Evolutionary conservation across 768 basidiomycete genomes (phyloP).

Genomic region (Cyclocybe cylindracea): DNA sequence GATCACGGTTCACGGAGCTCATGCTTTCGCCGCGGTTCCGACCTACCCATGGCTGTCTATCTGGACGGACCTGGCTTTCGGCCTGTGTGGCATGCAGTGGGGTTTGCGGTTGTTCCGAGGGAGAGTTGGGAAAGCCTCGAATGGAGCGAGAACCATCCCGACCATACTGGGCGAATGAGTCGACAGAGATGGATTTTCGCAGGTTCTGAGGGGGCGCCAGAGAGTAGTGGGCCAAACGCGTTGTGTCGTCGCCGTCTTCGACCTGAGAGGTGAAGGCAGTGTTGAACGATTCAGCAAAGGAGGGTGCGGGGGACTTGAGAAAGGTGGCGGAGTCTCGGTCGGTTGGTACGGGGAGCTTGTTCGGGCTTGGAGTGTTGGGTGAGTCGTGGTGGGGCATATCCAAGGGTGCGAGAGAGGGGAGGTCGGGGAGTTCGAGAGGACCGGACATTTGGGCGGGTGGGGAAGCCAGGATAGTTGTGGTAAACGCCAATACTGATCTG

Average conservation of each 20-base stretch:
- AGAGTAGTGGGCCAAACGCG: slow-evolving; percentile 25
- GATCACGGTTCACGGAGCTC: slow-evolving; percentile 45
- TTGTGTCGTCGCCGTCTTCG: slow-evolving; percentile 21
- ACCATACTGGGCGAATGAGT: slow-evolving; percentile 62
- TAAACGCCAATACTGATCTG: background rate
- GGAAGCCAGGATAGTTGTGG: background rate
- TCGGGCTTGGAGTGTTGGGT: slow-evolving; percentile 4
- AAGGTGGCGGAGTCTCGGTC: slow-evolving; percentile 12
- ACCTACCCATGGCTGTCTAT: slow-evolving; percentile 33
- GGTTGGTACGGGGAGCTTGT: slow-evolving; percentile 10
- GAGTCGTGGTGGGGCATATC: slow-evolving; percentile 16
- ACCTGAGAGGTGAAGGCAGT: slow-evolving; percentile 42
- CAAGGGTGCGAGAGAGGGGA: slow-evolving; percentile 25
- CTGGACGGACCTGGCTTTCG: slow-evolving; percentile 5
- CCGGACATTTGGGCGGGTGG: slow-evolving; percentile 14
- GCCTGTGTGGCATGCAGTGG: slow-evolving; percentile 10
- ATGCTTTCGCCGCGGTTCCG: slow-evolving; percentile 60
- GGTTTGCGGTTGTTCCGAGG: slow-evolving; percentile 32
- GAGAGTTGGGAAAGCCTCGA: slow-evolving; percentile 35
- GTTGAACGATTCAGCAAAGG: slow-evolving; percentile 43
- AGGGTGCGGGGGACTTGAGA: slow-evolving; percentile 31
- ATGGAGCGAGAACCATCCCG: slow-evolving; percentile 39
- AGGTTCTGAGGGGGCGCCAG: slow-evolving; percentile 42
- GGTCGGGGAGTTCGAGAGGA: slow-evolving; percentile 18
- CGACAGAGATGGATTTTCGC: slow-evolving; percentile 76